Base-by-base conservation (phyloP, 2,329 filamentous ascomycete species). In the Fusarium subtropicale region DNA sequence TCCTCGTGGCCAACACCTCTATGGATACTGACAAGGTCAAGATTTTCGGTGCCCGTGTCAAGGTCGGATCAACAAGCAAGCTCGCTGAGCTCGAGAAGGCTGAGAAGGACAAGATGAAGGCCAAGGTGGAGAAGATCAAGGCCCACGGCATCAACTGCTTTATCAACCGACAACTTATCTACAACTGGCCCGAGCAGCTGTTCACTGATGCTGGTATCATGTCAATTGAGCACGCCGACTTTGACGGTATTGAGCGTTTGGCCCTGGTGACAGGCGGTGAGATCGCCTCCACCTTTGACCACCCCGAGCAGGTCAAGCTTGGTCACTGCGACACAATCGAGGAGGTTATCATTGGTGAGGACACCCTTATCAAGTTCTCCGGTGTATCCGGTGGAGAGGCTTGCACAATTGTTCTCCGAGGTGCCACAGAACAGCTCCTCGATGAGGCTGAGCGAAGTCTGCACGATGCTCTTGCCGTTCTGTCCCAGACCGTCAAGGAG, bases 11-110 rank as follows among this genome's bases (percentile, higher is more conserved):
- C 69, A 99, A 99, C 84, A 99, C 96, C 12, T 92, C 94, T 15
- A 99, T 99, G 96, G 96, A 99, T 82, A 99, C 96, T 36, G 96
- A 99, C 84, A 99, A 99, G 87, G 93, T 99, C 84, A 99, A 99
- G 88, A 98, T 99, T 76, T 99, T 99, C 76, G 96, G 96, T 69
- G 96, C 96, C 18, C 90, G 95, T 63, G 93, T 99, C 76, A 98
- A 98, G 87, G 96, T 99, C 64, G 92, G 93, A 73, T 95, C 93
- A 33, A 99, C 96, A 5, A 93, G 93, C 79, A 97, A 98, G 86
- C 88, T 99, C 51, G 96, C 96, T n/a, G 96, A 99, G 76, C 86
- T 99, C 56, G 96, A 99, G 82, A 97, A 97, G 87, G 96, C 96
- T 8, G 96, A 98, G 85, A 92, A 93, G 76, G 96, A 99, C 76